Percentiles rank a stretch among this genome's conserved stretches.
phyloP scores from a whole-genome alignment of 2,329 filamentous ascomycete species.

The Aspergillus transmontanensis region DNA sequence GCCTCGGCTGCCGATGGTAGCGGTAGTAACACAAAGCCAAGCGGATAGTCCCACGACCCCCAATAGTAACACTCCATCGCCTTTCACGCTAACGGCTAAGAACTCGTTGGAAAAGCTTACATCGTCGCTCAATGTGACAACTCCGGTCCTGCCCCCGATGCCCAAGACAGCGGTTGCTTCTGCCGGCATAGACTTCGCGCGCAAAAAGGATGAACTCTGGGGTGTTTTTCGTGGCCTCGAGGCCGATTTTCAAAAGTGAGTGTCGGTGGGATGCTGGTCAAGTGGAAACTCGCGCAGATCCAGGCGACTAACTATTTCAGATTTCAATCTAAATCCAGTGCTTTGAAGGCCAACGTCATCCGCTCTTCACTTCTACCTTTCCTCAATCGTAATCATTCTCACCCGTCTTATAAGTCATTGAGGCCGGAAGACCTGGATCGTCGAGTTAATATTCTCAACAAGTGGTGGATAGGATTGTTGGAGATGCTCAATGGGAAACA shows the following conservation, averaged over 20 bases:
- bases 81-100: conserved; percentile 42
- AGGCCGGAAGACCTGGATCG: conserved; percentile 81
- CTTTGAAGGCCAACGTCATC: conserved; percentile 75
- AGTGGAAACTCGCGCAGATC: conserved; percentile 10
- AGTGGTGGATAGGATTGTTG: conserved; percentile 84
- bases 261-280: conserved; percentile 6
- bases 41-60: conserved; percentile 38
- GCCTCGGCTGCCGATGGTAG: conserved; percentile 43
- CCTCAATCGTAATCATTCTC: conserved; percentile 67
- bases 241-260: conserved; percentile 67
- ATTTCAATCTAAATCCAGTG: conserved; percentile 73
- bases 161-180: conserved; percentile 47
- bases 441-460: conserved; percentile 76
- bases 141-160: conserved; percentile 51
- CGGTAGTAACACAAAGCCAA: conserved; percentile 39
- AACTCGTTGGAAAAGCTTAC: conserved; percentile 52
- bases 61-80: conserved; percentile 42
- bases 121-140: conserved; percentile 45
- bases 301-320: conserved; percentile 32
- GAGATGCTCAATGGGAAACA: conserved; percentile 78
- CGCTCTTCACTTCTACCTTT: conserved; percentile 75
- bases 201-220: conserved; percentile 71
- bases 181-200: conserved; percentile 40
- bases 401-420: conserved; percentile 67
- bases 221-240: conserved; percentile 68